Base-by-base conservation (phyloP, 768 basidiomycete genomes). In the Daedaleopsis nitida region DNA sequence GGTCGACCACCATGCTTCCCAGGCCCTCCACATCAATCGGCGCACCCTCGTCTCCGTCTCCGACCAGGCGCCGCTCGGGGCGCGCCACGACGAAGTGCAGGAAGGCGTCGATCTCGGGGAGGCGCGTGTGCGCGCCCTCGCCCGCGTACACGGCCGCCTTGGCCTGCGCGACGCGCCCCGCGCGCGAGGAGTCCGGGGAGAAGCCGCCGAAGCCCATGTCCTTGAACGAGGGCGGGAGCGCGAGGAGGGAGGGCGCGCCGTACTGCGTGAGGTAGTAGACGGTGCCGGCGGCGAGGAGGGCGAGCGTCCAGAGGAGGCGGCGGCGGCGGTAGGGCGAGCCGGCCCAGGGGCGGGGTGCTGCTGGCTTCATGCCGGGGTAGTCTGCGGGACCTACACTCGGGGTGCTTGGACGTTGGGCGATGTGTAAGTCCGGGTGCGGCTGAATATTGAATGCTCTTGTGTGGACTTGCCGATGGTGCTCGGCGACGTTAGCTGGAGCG, bases 21-120 rank as follows among this genome's bases (percentile, higher is more conserved):
- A 65, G 19, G 34, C 66, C 65, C 55, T 59, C 63, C 16, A 67
- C 67, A 2, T 38, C 47, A 42, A 71, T 66, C 35, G 52, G 34
- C 19, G 62, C 27, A 32, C 27, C 4, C 4, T 32, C 27, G 27
- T 32, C 70, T 0, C 62, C 64, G 14, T 67, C 67, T 43, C 68
- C 69, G 57, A 68, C 60, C 35, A 84, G 68, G 27, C 76, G 71
- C 48, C 77, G 75, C 55, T 80, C 76, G 19, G 78, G 73, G 60
- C 79, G 75, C 34, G 81, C 78, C 0, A 84, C 84, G 34, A 87
- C 82, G 45, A 91, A 79, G 67, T 88, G 81, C 34, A 91, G 75
- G n/a, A 92, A 75, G 0, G 88, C 90, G 56, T 86, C 88, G 27
- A 91, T 83, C 72, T 92, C 90, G 54, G 82, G 77, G 27, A 82